A percentile compares a stretch with the other conserved stretches of the same genome.
phyloP scores from a whole-genome alignment of 768 basidiomycete species.

The Cantharellus anzutake region DNA sequence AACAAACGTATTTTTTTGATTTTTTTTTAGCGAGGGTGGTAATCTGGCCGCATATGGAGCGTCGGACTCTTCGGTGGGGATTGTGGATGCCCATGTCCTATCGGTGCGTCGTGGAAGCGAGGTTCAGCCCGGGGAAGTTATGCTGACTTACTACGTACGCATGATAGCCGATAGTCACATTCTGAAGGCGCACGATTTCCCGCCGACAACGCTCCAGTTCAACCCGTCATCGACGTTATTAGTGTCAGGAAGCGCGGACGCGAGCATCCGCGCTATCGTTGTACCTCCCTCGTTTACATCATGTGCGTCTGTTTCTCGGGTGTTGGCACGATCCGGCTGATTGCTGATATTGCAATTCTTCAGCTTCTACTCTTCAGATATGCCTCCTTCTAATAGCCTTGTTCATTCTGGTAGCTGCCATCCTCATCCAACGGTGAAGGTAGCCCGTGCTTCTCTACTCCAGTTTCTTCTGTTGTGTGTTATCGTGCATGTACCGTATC shows the following conservation, averaged over 20 bases:
- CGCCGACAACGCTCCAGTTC: slow-evolving; percentile 77
- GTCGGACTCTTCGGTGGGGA: slow-evolving; percentile 68
- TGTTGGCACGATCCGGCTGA: too few species aligned
- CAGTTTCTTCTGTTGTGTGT: background rate
- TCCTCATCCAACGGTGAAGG: too few species aligned
- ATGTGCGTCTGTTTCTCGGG: background rate
- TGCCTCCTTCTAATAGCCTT: too few species aligned
- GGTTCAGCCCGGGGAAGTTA: background rate
- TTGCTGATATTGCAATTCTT: too few species aligned
- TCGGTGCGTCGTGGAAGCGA: slow-evolving; percentile 30
- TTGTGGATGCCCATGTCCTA: slow-evolving; percentile 63
- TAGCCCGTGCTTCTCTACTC: too few species aligned
- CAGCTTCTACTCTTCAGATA: too few species aligned
- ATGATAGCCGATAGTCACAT: slow-evolving; percentile 72
- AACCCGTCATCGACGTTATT: slow-evolving; percentile 65
- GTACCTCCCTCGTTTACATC: slow-evolving; percentile 30
- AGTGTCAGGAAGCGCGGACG: slow-evolving; percentile 82
- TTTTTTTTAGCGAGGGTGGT: slow-evolving; percentile 46
- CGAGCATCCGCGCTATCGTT: slow-evolving; percentile 59
- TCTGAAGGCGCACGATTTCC: slow-evolving; percentile 86
- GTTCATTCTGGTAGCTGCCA: too few species aligned
- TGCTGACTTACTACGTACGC: background rate
- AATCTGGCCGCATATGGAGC: slow-evolving; percentile 68
- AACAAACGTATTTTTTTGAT: background rate
- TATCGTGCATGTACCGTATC: background rate